These are phyloP conservation scores for Fraxinus sp. DNA, from an alignment of 305 asterid species.

Conservation along the genomic window DNA sequence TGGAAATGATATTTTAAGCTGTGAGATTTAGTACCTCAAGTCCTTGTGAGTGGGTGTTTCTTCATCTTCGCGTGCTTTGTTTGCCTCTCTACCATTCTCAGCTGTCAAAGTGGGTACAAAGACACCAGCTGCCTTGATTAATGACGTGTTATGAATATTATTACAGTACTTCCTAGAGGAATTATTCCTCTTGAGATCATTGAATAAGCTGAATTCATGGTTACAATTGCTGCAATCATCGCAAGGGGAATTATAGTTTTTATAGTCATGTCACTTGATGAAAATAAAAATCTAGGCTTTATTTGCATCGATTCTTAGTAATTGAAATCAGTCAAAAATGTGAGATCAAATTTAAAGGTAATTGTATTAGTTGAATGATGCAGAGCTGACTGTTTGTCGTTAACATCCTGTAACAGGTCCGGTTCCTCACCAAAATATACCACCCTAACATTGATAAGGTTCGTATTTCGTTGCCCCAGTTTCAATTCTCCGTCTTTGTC, in stretches of 20 bases:
- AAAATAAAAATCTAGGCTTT: not conserved
- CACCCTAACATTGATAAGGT: conserved; percentile 99
- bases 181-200: not conserved
- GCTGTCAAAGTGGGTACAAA: not conserved
- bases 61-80: not conserved
- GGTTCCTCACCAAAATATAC: conserved; percentile 94
- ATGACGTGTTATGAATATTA: not conserved
- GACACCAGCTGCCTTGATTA: not conserved
- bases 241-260: not conserved
- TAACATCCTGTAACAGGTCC: conserved; percentile 59
- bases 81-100: not conserved
- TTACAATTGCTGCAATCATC: not conserved
- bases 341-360: conserved; percentile 14
- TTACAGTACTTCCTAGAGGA: not conserved
- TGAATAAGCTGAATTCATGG: not conserved
- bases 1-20: not conserved
- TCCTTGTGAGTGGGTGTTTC: not conserved
- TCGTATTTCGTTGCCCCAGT: conserved; percentile 19
- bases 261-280: not conserved
- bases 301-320: not conserved
- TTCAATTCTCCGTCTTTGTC: not conserved
- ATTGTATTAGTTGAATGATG: conserved; percentile 3
- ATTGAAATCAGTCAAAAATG: conserved; percentile 19
- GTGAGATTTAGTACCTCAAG: not conserved
- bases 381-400: not conserved